Evolutionary conservation across 176 grass and related monocot genomes (phyloP), one percentile per base, ranked within the genome.

Genomic region (Puya raimondii): DNA sequence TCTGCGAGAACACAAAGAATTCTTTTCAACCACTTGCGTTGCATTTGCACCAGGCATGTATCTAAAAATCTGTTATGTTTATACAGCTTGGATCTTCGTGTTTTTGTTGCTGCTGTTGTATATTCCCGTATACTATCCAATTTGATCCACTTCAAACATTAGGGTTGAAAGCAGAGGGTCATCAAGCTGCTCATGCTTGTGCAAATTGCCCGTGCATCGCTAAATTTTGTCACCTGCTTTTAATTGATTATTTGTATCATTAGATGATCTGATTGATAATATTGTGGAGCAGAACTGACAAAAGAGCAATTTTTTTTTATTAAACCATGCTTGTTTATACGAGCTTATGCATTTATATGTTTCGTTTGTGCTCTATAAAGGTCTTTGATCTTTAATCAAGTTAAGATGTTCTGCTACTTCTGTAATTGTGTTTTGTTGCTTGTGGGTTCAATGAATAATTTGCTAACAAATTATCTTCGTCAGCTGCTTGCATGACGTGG

Each of bases 401-500:
- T 42, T 42, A 42, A 42, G 33, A 42, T 42, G 33, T 42, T 42
- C 33, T 22, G 16, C 17, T 61, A 9, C n/a, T 21, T 10, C 56
- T 61, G 16, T 61, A 18, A 9, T 9, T 61, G 12, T 16, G 17
- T 9, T 20, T 61, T 56, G 52, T 56, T 61, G 20, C 20, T 9
- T 20, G 54, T 7, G 64, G 15, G 26, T 7, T 42, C 64, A 4
- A 7, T 47, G 64, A 4, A 66, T 50, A 76, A 65, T 51, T 74
- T 75, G 52, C 20, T 81, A 68, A 83, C 53, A 77, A 68, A 67
- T 70, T 58, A 70, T 76, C 22, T 5, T 77, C 81, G 26, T 42
- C 80, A 97, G 94, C 94, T 87, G 91, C 86, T 57, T 97, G 94
- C 74, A 97, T 97, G 89, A 97, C 94, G 63, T 97, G 94, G 89